Evolutionary conservation across 345 rosid genomes (phyloP), one percentile per base, ranked within the genome.

Genomic region (Balakata baccata): DNA sequence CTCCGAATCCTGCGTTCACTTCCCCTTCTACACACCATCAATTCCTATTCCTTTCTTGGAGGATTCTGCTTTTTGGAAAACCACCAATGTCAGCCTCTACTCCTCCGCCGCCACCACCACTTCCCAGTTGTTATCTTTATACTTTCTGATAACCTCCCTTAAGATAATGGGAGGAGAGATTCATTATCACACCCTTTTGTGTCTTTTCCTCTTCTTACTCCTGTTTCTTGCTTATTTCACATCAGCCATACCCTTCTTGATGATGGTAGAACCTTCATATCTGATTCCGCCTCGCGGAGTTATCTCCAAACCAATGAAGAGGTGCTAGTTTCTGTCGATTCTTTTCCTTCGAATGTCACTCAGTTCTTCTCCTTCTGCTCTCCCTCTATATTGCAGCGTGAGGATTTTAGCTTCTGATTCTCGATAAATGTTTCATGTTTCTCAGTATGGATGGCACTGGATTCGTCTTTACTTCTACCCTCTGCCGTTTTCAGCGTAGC

Each of bases 391-490:
- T 72, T 74, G 23, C 8, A 78, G 83, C 0, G 90, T 85, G 0
- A 75, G 97, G 64, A 86, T 94, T 49, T 89, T 94, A 71, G 50
- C 79, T 12, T 75, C 71, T 0, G 83, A 77, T 29, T 83, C 95
- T 0, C 80, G 53, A 5, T 90, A 88, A 73, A 79, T 84, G 0
- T 82, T 94, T 69, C 77, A 46, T 69, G 72, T 90, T 37, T 74
- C 89, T 25, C 81, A 77, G 5, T 85, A 83, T 0, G 97, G 97
- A 0, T 77, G 84, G 66, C 97, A 92, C 74, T 92, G 93, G 97
- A 70, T 94, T 75, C 94, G 91, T 12, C 94, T 94, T 76, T 84
- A 94, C 75, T 90, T 94, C 23, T 80, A 86, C 76, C 91, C 98
- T 4, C 38, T 0, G 87, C 93, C 8, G 84, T 82, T 80, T 92